Conservation (phyloP, 2,329 filamentous ascomycete genomes). For the Raffaelea deltoideospora region DNA sequence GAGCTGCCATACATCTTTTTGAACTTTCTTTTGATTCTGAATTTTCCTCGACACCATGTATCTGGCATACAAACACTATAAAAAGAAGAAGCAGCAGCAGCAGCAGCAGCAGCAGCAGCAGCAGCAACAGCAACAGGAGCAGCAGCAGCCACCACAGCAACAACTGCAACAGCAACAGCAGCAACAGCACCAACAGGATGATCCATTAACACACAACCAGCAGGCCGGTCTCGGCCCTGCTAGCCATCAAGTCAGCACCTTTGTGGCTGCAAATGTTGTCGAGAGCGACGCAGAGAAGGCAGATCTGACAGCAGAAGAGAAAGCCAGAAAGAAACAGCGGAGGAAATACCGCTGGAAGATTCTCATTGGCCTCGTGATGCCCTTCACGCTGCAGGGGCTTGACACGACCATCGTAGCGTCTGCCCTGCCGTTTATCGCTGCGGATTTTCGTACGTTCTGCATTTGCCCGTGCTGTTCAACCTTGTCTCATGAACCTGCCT, state of each 20-base stretch:
- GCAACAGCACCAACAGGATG: background rate
- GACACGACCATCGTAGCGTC: slow-evolving; percentile 50
- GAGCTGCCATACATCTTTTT: too few species aligned
- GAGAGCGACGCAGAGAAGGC: background rate
- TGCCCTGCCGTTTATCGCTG: slow-evolving; percentile 45
- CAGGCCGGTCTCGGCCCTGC: background rate
- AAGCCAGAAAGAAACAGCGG: slow-evolving; percentile 18
- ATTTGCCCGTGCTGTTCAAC: background rate
- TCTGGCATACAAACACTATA: background rate
- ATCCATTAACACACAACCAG: background rate
- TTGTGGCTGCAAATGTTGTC: background rate
- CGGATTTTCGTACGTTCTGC: slow-evolving; percentile 38
- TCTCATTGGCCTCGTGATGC: slow-evolving; percentile 40
- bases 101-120: background rate
- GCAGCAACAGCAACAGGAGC: background rate
- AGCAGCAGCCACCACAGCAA: background rate
- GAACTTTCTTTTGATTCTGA: too few species aligned
- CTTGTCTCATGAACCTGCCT: background rate
- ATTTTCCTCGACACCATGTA: background rate
- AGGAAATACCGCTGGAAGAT: slow-evolving; percentile 40
- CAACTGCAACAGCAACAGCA: background rate
- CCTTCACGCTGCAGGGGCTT: slow-evolving; percentile 46
- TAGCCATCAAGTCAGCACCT: background rate
- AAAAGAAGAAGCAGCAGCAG: background rate
- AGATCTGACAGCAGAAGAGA: slow-evolving; percentile 10